Conservation (phyloP, 1,284 basidiomycete species). For the Coniferiporia sulphurascens region DNA sequence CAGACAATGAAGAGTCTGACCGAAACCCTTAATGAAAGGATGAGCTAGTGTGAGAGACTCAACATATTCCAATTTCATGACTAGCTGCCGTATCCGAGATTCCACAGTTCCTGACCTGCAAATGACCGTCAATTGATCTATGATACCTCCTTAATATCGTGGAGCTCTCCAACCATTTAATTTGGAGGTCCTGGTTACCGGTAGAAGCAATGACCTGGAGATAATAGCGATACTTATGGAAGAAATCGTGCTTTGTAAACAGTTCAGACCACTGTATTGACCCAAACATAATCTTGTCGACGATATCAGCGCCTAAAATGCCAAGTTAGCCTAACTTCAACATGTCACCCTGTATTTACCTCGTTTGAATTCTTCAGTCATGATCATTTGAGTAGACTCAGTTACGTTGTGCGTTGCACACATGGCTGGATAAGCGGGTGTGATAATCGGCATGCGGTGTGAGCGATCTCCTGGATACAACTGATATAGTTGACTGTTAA, state of each 20-base stretch:
- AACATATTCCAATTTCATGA: constrained; percentile 96
- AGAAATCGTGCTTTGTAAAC: constrained; percentile 95
- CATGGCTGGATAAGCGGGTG: constrained; percentile 99
- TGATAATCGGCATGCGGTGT: constrained; percentile 99
- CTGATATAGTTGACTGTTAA: constrained; percentile 34
- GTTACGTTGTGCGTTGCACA: constrained; percentile 99
- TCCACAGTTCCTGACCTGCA: constrained; percentile 92
- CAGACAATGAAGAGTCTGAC: constrained; percentile 80
- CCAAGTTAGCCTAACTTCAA: constrained; percentile 6
- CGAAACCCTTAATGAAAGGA: constrained; percentile 93
- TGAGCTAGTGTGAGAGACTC: constrained; percentile 90
- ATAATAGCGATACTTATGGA: constrained; percentile 96
- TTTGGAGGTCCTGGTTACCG: constrained; percentile 77
- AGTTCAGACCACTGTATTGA: constrained; percentile 88
- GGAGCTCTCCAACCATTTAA: constrained; percentile 76
- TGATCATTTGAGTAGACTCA: constrained; percentile 92
- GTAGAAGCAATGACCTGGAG: constrained; percentile 97
- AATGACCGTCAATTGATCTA: constrained; percentile 12
- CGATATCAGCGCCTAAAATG: constrained; percentile 77
- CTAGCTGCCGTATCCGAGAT: constrained; percentile 90
- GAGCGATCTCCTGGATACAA: constrained; percentile 89
- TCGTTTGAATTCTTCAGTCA: constrained; percentile 94
- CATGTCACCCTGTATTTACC: constrained; percentile 41
- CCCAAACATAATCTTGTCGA: constrained; percentile 86
- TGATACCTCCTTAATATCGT: constrained; percentile 10